A percentile compares a stretch with the other conserved stretches of the same genome.
Conservation (phyloP, 495 filamentous ascomycete species). For the Podospora appendiculata region DNA sequence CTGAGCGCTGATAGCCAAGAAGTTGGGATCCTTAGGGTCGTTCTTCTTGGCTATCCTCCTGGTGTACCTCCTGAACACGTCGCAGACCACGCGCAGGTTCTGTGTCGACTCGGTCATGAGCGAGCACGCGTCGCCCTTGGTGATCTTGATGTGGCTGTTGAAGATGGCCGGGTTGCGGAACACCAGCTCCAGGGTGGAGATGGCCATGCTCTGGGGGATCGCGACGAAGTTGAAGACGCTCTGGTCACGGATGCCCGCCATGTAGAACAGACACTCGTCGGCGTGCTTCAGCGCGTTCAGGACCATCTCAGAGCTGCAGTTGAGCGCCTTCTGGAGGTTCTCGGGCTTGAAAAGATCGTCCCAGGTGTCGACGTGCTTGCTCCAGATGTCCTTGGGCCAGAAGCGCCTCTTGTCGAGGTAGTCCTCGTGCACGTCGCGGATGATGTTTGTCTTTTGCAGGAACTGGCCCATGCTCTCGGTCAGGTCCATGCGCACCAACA, state of each 20-base stretch:
- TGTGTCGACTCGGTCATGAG: conserved; percentile 90
- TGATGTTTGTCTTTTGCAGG: conserved; percentile 97
- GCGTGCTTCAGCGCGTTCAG: conserved; percentile 79
- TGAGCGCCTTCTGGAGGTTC: conserved; percentile 69
- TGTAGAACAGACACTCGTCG: conserved; percentile 93
- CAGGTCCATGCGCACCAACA: conserved; percentile 69
- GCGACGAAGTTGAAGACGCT: conserved; percentile 99
- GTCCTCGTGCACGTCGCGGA: conserved; percentile 90
- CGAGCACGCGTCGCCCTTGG: conserved; percentile 85
- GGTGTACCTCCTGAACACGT: conserved; percentile 67
- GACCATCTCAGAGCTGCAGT: conserved; percentile 93
- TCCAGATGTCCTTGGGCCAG: conserved; percentile 95
- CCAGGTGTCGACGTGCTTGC: conserved; percentile 82
- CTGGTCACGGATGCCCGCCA: conserved; percentile 92
- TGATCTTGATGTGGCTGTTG: conserved; percentile 87
- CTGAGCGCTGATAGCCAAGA: conserved; percentile 81
- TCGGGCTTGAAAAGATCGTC: conserved; percentile 82
- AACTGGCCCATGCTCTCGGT: conserved; percentile 96
- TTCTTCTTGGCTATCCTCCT: conserved; percentile 90
- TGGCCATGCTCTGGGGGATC: conserved; percentile 98
- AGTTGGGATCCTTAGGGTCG: conserved; percentile 88
- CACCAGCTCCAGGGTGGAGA: conserved; percentile 83
- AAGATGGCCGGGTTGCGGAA: conserved; percentile 91
- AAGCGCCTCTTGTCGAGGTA: conserved; percentile 78
- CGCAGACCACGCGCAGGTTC: conserved; percentile 71